phyloP scores from a whole-genome alignment of 108 stramenopile genomes.

The Cyclostephanos tholiformis region DNA sequence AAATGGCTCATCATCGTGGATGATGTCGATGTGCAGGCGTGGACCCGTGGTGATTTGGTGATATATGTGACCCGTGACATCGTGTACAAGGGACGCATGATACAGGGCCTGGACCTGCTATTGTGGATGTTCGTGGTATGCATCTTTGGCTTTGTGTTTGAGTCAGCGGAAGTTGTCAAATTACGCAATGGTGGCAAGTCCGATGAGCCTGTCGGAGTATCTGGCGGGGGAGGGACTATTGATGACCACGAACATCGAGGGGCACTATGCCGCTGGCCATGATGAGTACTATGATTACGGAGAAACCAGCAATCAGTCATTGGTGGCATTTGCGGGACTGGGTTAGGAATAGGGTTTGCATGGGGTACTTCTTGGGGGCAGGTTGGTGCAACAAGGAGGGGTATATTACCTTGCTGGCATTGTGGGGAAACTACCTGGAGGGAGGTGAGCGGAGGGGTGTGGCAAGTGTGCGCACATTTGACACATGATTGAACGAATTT shows the following conservation, averaged over 20 bases:
- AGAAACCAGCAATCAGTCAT: background rate
- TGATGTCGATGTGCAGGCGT: background rate
- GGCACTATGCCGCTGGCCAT: background rate
- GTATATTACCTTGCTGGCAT: constrained; percentile 28
- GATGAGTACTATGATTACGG: background rate
- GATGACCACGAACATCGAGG: background rate
- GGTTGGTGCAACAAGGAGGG: constrained; percentile 38
- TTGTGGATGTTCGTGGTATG: constrained; percentile 13
- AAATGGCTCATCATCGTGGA: background rate
- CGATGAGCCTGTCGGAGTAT: constrained; percentile 39
- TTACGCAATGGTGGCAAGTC: constrained; percentile 44
- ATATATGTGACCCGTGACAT: constrained; percentile 26
- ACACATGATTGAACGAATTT: background rate
- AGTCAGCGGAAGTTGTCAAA: constrained; percentile 38
- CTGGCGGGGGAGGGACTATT: constrained; percentile 25
- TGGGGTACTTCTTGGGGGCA: constrained; percentile 37
- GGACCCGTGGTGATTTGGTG: constrained; percentile 11
- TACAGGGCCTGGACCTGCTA: constrained; percentile 25
- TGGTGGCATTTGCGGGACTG: background rate
- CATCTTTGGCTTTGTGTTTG: constrained; percentile 30
- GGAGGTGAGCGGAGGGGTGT: constrained; percentile 1
- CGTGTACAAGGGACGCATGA: constrained; percentile 19
- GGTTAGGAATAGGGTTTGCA: constrained; percentile 31
- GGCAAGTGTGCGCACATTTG: background rate
- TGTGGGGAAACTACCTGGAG: constrained; percentile 45